Base-by-base conservation (phyloP, 1,284 basidiomycete species). In the Laetiporus sulphureus region DNA sequence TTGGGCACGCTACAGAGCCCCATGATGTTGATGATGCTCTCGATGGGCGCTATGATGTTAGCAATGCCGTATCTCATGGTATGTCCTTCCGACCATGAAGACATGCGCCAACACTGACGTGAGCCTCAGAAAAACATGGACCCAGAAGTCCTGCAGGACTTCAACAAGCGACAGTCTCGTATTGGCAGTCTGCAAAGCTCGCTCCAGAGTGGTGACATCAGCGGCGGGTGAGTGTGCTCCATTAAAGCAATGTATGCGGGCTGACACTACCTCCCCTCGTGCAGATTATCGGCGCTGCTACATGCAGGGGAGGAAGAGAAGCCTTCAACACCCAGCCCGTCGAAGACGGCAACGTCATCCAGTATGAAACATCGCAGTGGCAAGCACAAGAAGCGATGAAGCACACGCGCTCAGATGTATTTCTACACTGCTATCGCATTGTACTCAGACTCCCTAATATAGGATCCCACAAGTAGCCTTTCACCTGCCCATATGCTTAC, bases 21-120 rank as follows among this genome's bases (percentile, higher is more conserved):
- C 2, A 91, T 93, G 90, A 83, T 90, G 65, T 65, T 93, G 45
- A 77, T 92, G 66, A 87, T 90, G 83, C 66, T 83, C 15, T 68
- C 75, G 50, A 81, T 72, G 32, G 88, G 73, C 22, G 64, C 67
- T 24, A 77, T 91, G 75, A 76, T 89, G 63, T 63, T 88, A 16
- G 76, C 69, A n/a, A 78, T 83, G 73, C 90, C 90, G 2, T 90
- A 86, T 59, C 59, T 92, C 47, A 83, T 84, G 70, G 89, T 90
- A 49, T 47, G 74, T 18, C 27, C 8, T 29, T 12, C 12, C 5
- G 15, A 15, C 8, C 33, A 18, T 10, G 13, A 11, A n/a, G 15
- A 27, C 23, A 7, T 15, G 3, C 31, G 51, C 45, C 38, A 31
- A 36, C 39, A 21, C 11, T 32, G 13, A 25, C 11, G 21, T 20